A percentile compares a stretch with the other conserved stretches of the same genome.
Conservation (phyloP, 345 rosid species). For the Salix udensis region DNA sequence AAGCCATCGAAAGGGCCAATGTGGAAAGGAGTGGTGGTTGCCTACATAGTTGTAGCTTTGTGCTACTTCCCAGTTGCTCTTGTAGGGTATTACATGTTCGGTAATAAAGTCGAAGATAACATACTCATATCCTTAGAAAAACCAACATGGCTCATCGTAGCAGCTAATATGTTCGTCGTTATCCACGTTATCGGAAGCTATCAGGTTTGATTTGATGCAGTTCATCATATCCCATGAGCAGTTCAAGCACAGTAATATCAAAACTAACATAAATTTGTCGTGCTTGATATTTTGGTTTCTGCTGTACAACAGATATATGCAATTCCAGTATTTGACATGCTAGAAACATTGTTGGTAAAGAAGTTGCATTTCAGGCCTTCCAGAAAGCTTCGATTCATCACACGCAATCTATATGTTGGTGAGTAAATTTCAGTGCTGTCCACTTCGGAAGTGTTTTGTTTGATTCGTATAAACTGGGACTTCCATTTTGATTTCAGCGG, state of each 20-base stretch:
- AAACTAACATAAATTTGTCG: background rate
- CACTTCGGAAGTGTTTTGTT: background rate
- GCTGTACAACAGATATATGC: slow-evolving; percentile 12
- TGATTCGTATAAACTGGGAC: background rate
- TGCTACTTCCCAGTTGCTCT: slow-evolving; percentile 32
- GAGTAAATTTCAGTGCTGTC: background rate
- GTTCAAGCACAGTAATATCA: background rate
- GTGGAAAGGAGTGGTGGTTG: slow-evolving; percentile 31
- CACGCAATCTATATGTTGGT: slow-evolving; percentile 26
- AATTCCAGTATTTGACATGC: slow-evolving; percentile 33
- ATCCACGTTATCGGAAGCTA: slow-evolving; percentile 34
- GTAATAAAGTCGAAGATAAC: slow-evolving; percentile 23
- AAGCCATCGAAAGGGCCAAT: slow-evolving; percentile 29
- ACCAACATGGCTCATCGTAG: slow-evolving; percentile 25
- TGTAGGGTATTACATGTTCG: slow-evolving; percentile 24
- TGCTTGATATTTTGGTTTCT: background rate
- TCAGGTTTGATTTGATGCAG: slow-evolving; percentile 16
- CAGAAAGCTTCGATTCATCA: slow-evolving; percentile 11
- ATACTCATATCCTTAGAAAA: slow-evolving; percentile 24
- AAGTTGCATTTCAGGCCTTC: slow-evolving; percentile 22
- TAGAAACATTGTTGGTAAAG: slow-evolving; percentile 27
- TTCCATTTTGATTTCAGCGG: slow-evolving; percentile 10
- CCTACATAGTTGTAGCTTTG: slow-evolving; percentile 25
- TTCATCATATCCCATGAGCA: background rate
- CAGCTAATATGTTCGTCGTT: slow-evolving; percentile 25